Evolutionary conservation across 192 early-diverging fungal genomes (phyloP).

Genomic region (Chytriomyces sp.): DNA sequence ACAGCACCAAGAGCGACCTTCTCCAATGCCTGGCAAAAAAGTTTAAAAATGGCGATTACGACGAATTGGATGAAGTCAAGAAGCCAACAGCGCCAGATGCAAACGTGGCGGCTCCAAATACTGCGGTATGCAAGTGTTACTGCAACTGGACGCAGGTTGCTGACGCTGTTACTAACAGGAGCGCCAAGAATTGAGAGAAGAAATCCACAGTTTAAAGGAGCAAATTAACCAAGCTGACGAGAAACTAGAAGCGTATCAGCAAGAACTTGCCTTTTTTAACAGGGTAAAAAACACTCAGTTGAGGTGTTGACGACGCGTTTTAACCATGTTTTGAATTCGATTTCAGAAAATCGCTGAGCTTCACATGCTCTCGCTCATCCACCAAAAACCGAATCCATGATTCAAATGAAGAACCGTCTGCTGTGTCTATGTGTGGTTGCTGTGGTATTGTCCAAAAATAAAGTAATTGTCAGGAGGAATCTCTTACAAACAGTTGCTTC

Average conservation of each 20-base stretch:
- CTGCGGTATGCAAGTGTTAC: neutral
- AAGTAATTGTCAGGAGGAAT: neutral
- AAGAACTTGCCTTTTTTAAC: slow-evolving; percentile 14
- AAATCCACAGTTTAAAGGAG: slow-evolving; percentile 1
- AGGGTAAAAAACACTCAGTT: neutral
- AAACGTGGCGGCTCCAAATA: neutral
- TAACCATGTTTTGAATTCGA: neutral
- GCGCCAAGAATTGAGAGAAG: slow-evolving; percentile 4
- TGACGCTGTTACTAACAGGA: neutral
- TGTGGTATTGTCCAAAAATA: slow-evolving; percentile 7
- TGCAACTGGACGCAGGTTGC: neutral
- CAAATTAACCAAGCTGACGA: slow-evolving; percentile 11
- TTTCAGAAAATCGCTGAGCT: neutral
- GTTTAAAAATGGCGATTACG: neutral
- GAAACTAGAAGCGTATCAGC: slow-evolving; percentile 16
- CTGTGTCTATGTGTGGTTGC: neutral
- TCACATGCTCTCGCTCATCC: neutral
- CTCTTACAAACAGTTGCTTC: no score
- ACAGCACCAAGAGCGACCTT: slow-evolving; percentile 1
- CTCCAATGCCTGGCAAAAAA: slow-evolving; percentile 13
- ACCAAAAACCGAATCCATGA: neutral
- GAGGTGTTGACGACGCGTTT: no score
- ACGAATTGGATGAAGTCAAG: neutral
- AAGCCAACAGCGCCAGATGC: neutral
- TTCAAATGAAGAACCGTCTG: neutral